Percentiles rank a stretch among this genome's conserved stretches.
Conservation (phyloP, 257 asterid species). For the Nicotiana tabacum region DNA sequence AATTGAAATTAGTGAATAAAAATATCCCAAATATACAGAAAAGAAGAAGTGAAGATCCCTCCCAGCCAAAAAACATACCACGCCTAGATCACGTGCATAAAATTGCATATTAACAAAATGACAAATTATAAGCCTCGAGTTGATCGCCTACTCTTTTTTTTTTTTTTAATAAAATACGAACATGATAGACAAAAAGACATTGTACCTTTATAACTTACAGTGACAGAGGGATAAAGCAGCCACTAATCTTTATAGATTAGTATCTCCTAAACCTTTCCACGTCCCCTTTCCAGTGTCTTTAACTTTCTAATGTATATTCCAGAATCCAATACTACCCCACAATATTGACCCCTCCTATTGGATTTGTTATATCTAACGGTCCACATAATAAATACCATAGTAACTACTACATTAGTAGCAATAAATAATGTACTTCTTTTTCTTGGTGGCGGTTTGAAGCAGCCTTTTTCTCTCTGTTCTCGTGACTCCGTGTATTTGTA, state of each 20-base stretch:
- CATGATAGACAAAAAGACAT: background rate
- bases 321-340: conserved; percentile 2
- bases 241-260: background rate
- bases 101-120: background rate
- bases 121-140: background rate
- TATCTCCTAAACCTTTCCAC: background rate
- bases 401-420: background rate
- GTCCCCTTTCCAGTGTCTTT: background rate
- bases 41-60: background rate
- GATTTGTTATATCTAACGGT: background rate
- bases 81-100: background rate
- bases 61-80: background rate
- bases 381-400: background rate
- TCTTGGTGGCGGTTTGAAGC: background rate
- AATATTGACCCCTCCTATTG: background rate
- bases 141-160: background rate
- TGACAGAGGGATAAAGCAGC: background rate
- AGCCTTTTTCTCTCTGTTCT: background rate
- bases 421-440: background rate
- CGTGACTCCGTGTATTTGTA: conserved; percentile 1
- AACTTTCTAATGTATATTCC: conserved; percentile 11
- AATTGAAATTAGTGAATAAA: background rate
- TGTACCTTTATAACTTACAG: background rate
- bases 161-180: background rate
- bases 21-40: background rate